Evolutionary conservation across 2,329 filamentous ascomycete genomes (phyloP).

Genomic region (Fusarium globosum): DNA sequence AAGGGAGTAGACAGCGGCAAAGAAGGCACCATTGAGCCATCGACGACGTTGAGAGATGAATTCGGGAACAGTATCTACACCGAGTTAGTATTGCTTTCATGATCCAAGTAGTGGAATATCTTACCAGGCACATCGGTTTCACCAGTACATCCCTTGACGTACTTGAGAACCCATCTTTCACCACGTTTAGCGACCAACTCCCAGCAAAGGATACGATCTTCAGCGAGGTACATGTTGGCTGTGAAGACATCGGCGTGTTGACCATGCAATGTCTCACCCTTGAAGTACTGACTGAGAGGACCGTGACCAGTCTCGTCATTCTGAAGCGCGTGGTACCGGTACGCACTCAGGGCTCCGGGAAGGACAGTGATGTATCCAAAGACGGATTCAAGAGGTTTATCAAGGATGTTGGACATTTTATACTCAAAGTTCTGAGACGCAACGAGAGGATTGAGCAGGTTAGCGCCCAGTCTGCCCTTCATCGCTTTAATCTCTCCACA

Average conservation of each 20-base stretch:
- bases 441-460: constrained; percentile 91
- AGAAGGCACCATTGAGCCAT: constrained; percentile 99
- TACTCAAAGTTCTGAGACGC: constrained; percentile 99
- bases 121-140: constrained; percentile 97
- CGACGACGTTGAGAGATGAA: constrained; percentile 96
- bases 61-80: constrained; percentile 85
- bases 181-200: constrained; percentile 95
- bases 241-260: constrained; percentile 98
- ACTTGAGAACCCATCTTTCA: constrained; percentile 97
- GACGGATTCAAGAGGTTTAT: constrained; percentile 95
- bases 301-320: constrained; percentile 97
- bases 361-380: constrained; percentile 99
- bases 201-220: constrained; percentile 92
- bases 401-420: constrained; percentile 99
- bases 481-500: constrained; percentile 98
- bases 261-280: constrained; percentile 95
- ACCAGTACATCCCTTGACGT: constrained; percentile 94
- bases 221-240: constrained; percentile 93
- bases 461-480: constrained; percentile 85
- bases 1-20: constrained; percentile 96
- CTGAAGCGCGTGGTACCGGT: constrained; percentile 94
- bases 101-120: constrained; percentile 43
- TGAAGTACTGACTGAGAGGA: constrained; percentile 97
- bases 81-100: constrained; percentile 38
- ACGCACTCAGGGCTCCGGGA: constrained; percentile 93